Evolutionary conservation across 2,329 filamentous ascomycete genomes (phyloP), one percentile per base, ranked within the genome.

Genomic region (Scolecobasidium constrictum): DNA sequence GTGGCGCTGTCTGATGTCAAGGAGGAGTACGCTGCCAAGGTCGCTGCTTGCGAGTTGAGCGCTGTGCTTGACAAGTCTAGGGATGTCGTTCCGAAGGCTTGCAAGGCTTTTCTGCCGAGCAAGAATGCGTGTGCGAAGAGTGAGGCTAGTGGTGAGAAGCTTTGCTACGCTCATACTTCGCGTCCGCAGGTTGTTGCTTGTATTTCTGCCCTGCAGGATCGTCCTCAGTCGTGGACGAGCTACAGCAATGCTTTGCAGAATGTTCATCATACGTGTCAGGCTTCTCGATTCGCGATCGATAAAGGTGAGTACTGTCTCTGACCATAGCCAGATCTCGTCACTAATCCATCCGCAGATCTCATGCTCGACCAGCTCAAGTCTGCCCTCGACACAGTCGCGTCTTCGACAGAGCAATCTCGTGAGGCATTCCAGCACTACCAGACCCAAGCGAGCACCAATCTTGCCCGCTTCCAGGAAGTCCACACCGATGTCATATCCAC

Each of bases 241-340:
- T 83, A 77, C 60, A 75, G 73, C 49, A 78, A 78, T 55, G 73
- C 67, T 45, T 66, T 69, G 43, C 73, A 78, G 44, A 77, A 78
- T 49, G 76, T 76, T 2, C 62, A 75, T 35, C 59, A 76, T 15
- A 74, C 82, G 50, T 83, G 79, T 49, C 71, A 78, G 47, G 75
- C 76, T 20, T 70, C 73, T 34, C 68, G 77, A 28, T 60, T 68
- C 34, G 71, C 77, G 41, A 67, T 73, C 12, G 76, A 81, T 45
- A 75, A 73, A 52, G 71, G 69, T 60, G n/a, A n/a, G n/a, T n/a
- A n/a, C n/a, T n/a, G n/a, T n/a, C n/a, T n/a, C n/a, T n/a, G n/a
- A n/a, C n/a, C n/a, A n/a, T n/a, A n/a, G n/a, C n/a, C n/a, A n/a
- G n/a, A n/a, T n/a, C n/a, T n/a, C n/a, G n/a, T n/a, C n/a, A n/a